phyloP scores from a whole-genome alignment of 306 rosid genomes.

The Senna tora region DNA sequence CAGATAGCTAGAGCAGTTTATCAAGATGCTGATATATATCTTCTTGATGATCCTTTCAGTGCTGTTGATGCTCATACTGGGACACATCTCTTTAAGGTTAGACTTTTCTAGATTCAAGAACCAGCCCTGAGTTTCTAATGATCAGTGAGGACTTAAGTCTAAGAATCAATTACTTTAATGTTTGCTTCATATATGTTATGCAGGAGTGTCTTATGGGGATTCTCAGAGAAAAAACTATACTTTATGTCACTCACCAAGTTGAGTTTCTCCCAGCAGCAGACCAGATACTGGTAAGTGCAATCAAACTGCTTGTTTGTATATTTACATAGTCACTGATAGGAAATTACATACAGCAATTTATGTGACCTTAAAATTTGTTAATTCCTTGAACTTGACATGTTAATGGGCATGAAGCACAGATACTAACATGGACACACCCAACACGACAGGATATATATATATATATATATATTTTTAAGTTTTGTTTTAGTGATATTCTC shows the following conservation, averaged over 20 bases:
- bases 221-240: constrained; percentile 75
- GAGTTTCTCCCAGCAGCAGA: constrained; percentile 99
- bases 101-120: background rate
- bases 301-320: constrained; percentile 15
- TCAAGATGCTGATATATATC: constrained; percentile 85
- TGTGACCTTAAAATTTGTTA: constrained; percentile 1
- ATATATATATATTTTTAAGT: no score
- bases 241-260: constrained; percentile 95
- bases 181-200: constrained; percentile 27
- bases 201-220: constrained; percentile 94
- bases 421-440: no score
- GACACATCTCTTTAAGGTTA: constrained; percentile 84
- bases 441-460: no score
- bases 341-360: background rate
- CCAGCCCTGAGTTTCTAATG: no score
- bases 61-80: constrained; percentile 99
- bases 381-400: background rate
- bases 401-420: no score
- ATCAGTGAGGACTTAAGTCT: no score
- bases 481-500: no score
- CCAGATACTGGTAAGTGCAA: constrained; percentile 70
- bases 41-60: constrained; percentile 93
- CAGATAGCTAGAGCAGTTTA: constrained; percentile 93
- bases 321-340: background rate
- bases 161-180: no score